Evolutionary conservation across 352 stramenopile species (phyloP).

Genomic region (Hyaloperonospora brassicae): DNA sequence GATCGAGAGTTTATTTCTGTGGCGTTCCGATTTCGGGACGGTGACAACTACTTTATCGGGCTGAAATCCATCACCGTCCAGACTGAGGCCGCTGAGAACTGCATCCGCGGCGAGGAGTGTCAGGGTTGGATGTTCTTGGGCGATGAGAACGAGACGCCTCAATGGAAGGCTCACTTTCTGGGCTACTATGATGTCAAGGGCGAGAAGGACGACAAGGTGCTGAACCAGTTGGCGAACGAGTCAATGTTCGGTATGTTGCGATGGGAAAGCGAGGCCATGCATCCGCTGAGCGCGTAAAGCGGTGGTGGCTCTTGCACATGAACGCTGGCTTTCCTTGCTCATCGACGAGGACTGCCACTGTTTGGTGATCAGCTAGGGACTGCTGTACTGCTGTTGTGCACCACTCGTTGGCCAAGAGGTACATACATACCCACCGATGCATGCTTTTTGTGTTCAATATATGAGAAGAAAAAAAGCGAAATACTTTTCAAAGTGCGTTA

Average conservation of each 20-base stretch:
- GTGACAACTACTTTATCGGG: slow-evolving; percentile 74
- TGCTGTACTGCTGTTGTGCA: too few relatives aligned
- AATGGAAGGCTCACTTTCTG: slow-evolving; percentile 73
- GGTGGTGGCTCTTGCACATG: too few relatives aligned
- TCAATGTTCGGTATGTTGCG: slow-evolving; percentile 81
- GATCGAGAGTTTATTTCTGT: slow-evolving; percentile 78
- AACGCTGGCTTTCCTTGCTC: too few relatives aligned
- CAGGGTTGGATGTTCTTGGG: slow-evolving; percentile 82
- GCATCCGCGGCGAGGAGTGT: slow-evolving; percentile 72
- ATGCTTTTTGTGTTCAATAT: too few relatives aligned
- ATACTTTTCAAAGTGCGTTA: too few relatives aligned
- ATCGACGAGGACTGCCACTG: too few relatives aligned
- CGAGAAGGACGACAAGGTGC: slow-evolving; percentile 76
- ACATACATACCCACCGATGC: too few relatives aligned
- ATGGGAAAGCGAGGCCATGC: slow-evolving; percentile 82
- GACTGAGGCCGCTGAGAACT: slow-evolving; percentile 66
- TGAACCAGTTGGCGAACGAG: slow-evolving; percentile 77
- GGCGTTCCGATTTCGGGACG: slow-evolving; percentile 62
- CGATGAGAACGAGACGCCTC: slow-evolving; percentile 48
- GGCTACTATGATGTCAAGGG: slow-evolving; percentile 81
- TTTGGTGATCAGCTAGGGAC: too few relatives aligned
- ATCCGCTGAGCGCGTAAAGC: slow-evolving; percentile 59
- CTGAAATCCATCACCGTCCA: slow-evolving; percentile 69
- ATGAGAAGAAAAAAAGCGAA: too few relatives aligned
- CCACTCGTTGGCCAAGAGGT: too few relatives aligned